Percentiles rank a stretch among this genome's conserved stretches.
Conservation (phyloP, 768 basidiomycete species). For the Lactifluus pinguis region DNA sequence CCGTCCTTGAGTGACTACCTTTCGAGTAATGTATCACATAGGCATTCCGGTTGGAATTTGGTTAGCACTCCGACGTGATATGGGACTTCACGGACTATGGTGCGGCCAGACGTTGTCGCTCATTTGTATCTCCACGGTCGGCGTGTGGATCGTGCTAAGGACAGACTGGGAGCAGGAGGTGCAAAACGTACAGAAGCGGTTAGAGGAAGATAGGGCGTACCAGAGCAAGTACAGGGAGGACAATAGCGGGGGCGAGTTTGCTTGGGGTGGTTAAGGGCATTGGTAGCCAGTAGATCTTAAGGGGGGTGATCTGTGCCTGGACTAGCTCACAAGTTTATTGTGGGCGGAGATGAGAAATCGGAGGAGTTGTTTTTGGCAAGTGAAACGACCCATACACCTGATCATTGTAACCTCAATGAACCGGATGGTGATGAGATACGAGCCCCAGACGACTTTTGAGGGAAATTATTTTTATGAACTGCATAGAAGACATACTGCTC, state of each 20-base stretch:
- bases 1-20: neutral
- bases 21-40: constrained; percentile 11
- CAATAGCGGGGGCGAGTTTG: neutral
- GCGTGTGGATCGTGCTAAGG: constrained; percentile 42
- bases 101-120: constrained; percentile 67
- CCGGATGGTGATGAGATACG: no score
- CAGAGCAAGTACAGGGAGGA: neutral
- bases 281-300: neutral
- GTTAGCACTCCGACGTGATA: constrained; percentile 53
- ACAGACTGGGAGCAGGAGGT: constrained; percentile 70
- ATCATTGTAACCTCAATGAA: no score
- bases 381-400: no score
- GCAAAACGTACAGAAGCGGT: constrained; percentile 44
- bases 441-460: no score
- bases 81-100: constrained; percentile 74
- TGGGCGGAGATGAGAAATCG: neutral
- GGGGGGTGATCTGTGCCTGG: no score
- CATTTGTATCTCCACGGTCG: constrained; percentile 45
- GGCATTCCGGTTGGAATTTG: constrained; percentile 78
- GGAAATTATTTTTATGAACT: no score
- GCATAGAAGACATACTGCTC: no score
- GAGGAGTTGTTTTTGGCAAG: no score
- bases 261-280: neutral
- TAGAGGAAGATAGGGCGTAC: constrained; percentile 26
- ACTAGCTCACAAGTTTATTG: neutral